These are phyloP conservation scores for Populus ilicifolia DNA, from an alignment of 345 rosid species.

Conservation along the genomic window DNA sequence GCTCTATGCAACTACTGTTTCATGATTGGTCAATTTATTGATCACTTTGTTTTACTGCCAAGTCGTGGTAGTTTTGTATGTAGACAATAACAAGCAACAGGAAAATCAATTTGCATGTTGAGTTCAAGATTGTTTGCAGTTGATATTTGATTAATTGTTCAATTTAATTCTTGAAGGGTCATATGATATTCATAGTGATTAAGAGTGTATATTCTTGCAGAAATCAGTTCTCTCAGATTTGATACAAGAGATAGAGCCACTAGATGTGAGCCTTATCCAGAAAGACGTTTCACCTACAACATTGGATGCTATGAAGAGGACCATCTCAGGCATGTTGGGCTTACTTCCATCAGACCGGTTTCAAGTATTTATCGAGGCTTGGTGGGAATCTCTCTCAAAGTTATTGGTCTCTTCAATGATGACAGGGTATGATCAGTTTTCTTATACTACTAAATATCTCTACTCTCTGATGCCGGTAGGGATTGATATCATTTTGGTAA, in stretches of 20 bases:
- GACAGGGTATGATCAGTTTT: constrained; percentile 74
- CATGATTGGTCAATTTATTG: background rate
- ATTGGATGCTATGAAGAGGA: constrained; percentile 94
- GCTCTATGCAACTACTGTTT: no score
- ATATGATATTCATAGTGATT: background rate
- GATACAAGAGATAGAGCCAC: constrained; percentile 85
- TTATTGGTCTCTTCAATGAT: constrained; percentile 86
- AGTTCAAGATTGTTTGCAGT: background rate
- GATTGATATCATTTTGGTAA: background rate
- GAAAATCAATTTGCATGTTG: background rate
- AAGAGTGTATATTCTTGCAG: constrained; percentile 32
- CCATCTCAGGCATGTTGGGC: constrained; percentile 95
- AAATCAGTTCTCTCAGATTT: constrained; percentile 56
- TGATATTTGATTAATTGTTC: background rate
- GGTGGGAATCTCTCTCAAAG: constrained; percentile 93
- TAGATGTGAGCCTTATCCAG: constrained; percentile 86
- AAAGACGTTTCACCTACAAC: constrained; percentile 81
- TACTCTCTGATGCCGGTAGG: background rate
- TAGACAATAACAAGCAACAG: background rate
- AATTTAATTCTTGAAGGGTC: background rate
- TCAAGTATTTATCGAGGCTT: constrained; percentile 79
- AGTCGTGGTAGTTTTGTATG: background rate
- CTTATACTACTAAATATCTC: background rate
- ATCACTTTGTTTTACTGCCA: background rate
- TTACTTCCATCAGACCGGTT: constrained; percentile 92